Base-by-base conservation (phyloP, 1,284 basidiomycete species). In the Cerrena zonata region DNA sequence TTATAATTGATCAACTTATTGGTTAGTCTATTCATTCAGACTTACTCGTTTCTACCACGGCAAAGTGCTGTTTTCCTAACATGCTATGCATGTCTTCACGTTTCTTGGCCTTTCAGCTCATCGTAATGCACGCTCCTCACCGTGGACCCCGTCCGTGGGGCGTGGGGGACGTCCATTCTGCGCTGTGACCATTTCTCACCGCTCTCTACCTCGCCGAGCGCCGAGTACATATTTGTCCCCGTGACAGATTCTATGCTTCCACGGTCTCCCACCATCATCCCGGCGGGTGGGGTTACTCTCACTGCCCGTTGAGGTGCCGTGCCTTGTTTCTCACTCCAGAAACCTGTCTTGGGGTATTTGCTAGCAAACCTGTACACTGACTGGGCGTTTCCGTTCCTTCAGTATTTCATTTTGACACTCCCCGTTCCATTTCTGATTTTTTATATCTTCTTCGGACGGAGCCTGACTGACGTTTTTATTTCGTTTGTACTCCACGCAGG, bases 1-100 rank as follows among this genome's bases (percentile, higher is more conserved):
- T 24, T 12, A 25, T 49, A 49, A 41, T 11, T 50, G 48, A 45
- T 50, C 48, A 49, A 44, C 24, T 50, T 50, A 50, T 50, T 50
- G 48, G 48, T 50, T 18, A 50, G 48, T 50, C 48, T 38, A 27
- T 45, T 45, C 23, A 19, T 37, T 18, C 23, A 45, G 3, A 11
- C 43, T 24, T 49, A 5, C 19, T n/a, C n/a, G n/a, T n/a, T n/a
- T n/a, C n/a, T n/a, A n/a, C n/a, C n/a, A n/a, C n/a, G n/a, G n/a
- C n/a, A n/a, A n/a, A n/a, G n/a, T n/a, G n/a, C n/a, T n/a, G n/a
- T n/a, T n/a, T n/a, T 23, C 19, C 12, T 40, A 25, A 11, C 24
- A 21, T n/a, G 11, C 5, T 47, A 12, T n/a, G 15, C 24, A 27
- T 47, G 7, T 12, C 19, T 36, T 5, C 15, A 12, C 11, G 40